phyloP scores from a whole-genome alignment of 106 monocot species.

The Alisma plantagoaquatica region DNA sequence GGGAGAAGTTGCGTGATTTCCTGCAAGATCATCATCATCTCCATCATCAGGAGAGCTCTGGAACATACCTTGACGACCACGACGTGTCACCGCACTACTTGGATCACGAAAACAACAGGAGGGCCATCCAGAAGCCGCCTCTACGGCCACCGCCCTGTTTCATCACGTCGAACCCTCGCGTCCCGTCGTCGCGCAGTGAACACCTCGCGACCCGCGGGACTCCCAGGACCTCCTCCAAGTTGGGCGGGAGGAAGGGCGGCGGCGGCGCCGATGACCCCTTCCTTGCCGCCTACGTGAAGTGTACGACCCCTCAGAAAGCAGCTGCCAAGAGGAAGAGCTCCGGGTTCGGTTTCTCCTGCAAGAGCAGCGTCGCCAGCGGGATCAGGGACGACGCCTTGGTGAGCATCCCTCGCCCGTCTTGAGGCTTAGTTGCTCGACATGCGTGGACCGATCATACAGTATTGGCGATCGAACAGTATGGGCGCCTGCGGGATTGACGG shows the following conservation, averaged over 20 bases:
- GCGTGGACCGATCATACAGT: background rate
- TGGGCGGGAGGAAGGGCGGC: constrained; percentile 3
- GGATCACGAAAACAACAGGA: too few relatives aligned
- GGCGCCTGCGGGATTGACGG: too few relatives aligned
- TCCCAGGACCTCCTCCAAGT: background rate
- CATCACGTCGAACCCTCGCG: background rate
- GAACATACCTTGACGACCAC: background rate
- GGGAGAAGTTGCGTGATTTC: too few relatives aligned
- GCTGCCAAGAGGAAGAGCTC: background rate
- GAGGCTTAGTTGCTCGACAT: background rate
- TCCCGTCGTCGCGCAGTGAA: background rate
- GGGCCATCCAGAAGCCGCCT: background rate
- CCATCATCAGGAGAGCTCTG: background rate
- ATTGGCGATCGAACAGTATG: too few relatives aligned
- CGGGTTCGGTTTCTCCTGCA: constrained; percentile 7
- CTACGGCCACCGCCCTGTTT: constrained; percentile 3
- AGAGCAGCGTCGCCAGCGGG: background rate
- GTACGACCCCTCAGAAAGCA: background rate
- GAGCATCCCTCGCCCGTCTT: background rate
- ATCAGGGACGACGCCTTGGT: constrained; percentile 5
- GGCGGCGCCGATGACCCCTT: constrained; percentile 8
- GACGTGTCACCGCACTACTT: too few relatives aligned
- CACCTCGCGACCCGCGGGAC: background rate
- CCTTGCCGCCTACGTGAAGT: constrained; percentile 5
- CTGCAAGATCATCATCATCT: too few relatives aligned